Conservation (phyloP, 495 filamentous ascomycete genomes). For the Glonium stellatum region DNA sequence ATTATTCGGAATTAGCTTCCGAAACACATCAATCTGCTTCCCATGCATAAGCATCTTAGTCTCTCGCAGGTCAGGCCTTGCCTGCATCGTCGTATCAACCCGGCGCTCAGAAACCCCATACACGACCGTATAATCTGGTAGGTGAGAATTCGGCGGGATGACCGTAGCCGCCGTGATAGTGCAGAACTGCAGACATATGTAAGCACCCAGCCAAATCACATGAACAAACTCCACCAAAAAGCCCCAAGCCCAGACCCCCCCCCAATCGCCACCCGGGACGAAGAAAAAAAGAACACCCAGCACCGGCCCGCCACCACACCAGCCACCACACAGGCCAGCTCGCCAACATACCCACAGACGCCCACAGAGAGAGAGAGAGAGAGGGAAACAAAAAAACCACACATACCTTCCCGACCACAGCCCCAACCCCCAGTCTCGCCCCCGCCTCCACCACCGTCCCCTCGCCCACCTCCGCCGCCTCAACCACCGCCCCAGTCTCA, state of each 20-base stretch:
- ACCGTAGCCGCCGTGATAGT: conserved; percentile 51
- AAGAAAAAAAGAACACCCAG: too few species aligned
- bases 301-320: not conserved
- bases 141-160: conserved; percentile 46
- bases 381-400: not conserved
- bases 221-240: not conserved
- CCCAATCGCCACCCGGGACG: too few species aligned
- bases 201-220: not conserved
- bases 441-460: conserved; percentile 57
- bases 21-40: conserved; percentile 57
- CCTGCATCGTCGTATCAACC: conserved; percentile 42
- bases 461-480: conserved; percentile 56
- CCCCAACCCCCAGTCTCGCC: conserved; percentile 52
- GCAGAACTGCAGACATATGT: conserved; percentile 29
- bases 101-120: conserved; percentile 52
- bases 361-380: not conserved
- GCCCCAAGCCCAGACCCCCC: too few species aligned
- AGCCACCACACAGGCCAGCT: not conserved
- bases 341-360: too few species aligned
- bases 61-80: conserved; percentile 40
- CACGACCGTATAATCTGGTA: conserved; percentile 61
- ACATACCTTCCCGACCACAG: conserved; percentile 58
- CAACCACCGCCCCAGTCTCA: conserved; percentile 55
- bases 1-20: conserved; percentile 56
- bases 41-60: conserved; percentile 49